These are phyloP conservation scores for Cyberlindnera bimundalis DNA, from an alignment of 805 yeast genomes.

Conservation along the genomic window DNA sequence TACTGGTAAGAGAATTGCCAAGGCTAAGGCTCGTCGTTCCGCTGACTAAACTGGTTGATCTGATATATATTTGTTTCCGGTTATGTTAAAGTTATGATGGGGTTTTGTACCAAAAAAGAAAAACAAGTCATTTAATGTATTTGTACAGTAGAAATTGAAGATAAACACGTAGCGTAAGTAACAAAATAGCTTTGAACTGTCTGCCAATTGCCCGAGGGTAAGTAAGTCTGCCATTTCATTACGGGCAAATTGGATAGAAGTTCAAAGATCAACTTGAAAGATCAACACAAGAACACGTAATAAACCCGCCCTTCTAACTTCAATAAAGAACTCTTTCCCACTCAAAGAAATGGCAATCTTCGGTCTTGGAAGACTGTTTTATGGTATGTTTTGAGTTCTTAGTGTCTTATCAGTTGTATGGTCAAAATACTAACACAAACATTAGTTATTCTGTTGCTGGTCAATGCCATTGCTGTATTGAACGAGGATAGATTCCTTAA, in stretches of 20 bases:
- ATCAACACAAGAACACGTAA: too few species aligned
- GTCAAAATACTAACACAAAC: slow-evolving; percentile 1
- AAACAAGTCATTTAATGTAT: slow-evolving; percentile 13
- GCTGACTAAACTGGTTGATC: slow-evolving; percentile 53
- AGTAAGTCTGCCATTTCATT: too few species aligned
- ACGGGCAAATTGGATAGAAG: too few species aligned
- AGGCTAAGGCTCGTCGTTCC: slow-evolving; percentile 86
- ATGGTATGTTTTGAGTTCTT: slow-evolving; percentile 31
- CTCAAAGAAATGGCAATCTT: slow-evolving; percentile 45
- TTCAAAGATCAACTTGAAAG: not conserved
- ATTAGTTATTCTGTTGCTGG: slow-evolving; percentile 44
- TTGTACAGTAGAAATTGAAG: slow-evolving; percentile 5
- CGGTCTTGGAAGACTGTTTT: slow-evolving; percentile 58
- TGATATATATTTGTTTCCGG: slow-evolving; percentile 3
- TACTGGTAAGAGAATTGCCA: slow-evolving; percentile 93
- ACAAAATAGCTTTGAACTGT: too few species aligned
- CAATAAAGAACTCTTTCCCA: too few species aligned
- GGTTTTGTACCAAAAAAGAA: slow-evolving; percentile 9
- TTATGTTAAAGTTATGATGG: slow-evolving; percentile 7
- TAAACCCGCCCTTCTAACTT: too few species aligned
- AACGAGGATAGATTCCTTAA: slow-evolving; percentile 78
- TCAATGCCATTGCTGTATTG: slow-evolving; percentile 73
- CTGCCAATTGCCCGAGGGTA: too few species aligned
- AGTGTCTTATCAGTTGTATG: not conserved
- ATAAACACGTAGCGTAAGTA: too few species aligned